Conservation (phyloP, 208 protist genomes). For the Trypanosoma scelopori region DNA sequence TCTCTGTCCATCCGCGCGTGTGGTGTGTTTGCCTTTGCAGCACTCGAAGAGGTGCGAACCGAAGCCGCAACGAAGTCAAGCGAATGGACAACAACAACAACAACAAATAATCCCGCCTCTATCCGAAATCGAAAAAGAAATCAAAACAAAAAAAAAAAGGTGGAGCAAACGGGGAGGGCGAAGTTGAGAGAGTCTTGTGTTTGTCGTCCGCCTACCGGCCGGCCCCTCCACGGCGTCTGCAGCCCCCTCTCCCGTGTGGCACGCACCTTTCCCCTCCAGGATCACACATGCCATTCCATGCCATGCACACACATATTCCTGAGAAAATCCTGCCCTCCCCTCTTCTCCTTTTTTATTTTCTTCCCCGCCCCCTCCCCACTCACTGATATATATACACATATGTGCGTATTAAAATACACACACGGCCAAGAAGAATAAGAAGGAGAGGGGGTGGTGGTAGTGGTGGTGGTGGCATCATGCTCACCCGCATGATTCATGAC, state of each 20-base stretch:
- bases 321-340: not conserved
- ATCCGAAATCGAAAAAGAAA: no score
- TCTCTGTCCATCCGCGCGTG: not conserved
- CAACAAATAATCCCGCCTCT: no score
- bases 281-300: no score
- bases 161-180: constrained; percentile 7
- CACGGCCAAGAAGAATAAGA: not conserved
- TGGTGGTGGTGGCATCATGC: constrained; percentile 32
- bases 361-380: not conserved
- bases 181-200: not conserved
- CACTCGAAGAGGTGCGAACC: no score
- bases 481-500: constrained; percentile 60
- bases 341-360: not conserved
- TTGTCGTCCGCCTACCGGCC: no score
- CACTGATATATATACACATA: constrained; percentile 13
- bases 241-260: no score
- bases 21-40: constrained; percentile 21
- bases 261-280: no score
- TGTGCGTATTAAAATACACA: not conserved
- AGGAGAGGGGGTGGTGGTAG: no score
- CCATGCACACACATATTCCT: no score
- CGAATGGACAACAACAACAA: no score
- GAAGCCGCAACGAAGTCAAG: no score
- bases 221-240: no score
- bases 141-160: not conserved